phyloP scores from a whole-genome alignment of 192 early-diverging fungal genomes.

The Thoreauomyces humboldtii region DNA sequence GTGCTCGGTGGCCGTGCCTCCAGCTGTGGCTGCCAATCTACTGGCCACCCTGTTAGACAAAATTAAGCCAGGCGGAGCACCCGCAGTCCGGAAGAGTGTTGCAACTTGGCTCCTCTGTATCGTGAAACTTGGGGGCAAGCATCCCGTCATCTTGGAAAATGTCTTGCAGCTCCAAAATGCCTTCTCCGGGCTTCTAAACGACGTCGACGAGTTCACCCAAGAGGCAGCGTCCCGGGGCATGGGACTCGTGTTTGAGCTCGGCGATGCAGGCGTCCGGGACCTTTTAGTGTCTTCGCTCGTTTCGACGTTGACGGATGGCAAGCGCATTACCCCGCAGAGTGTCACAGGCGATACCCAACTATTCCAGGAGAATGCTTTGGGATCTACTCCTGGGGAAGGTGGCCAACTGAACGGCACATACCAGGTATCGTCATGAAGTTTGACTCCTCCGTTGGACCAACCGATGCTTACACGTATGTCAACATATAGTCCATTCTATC shows the following conservation, averaged over 20 bases:
- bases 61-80: conserved; percentile 45
- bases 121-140: conserved; percentile 63
- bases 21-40: conserved; percentile 21
- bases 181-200: conserved; percentile 72
- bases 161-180: conserved; percentile 69
- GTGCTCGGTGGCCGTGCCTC: conserved; percentile 20
- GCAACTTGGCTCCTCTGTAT: conserved; percentile 79
- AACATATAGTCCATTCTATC: conserved; percentile 80
- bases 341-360: conserved; percentile 72
- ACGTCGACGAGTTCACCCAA: conserved; percentile 84
- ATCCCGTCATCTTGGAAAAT: conserved; percentile 38
- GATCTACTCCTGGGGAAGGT: conserved; percentile 70
- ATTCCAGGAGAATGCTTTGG: conserved; percentile 67
- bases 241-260: conserved; percentile 77
- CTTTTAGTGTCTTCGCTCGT: conserved; percentile 72
- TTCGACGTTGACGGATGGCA: conserved; percentile 73
- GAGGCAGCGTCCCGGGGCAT: conserved; percentile 87
- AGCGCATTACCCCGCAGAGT: conserved; percentile 47
- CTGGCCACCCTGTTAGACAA: conserved; percentile 51
- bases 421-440: no score
- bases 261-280: conserved; percentile 63
- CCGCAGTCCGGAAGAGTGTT: conserved; percentile 61
- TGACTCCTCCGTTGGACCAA: no score
- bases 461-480: conserved; percentile 51
- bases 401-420: conserved; percentile 26